Conservation (phyloP, 2,329 filamentous ascomycete species). For the Metarhizium humberi region DNA sequence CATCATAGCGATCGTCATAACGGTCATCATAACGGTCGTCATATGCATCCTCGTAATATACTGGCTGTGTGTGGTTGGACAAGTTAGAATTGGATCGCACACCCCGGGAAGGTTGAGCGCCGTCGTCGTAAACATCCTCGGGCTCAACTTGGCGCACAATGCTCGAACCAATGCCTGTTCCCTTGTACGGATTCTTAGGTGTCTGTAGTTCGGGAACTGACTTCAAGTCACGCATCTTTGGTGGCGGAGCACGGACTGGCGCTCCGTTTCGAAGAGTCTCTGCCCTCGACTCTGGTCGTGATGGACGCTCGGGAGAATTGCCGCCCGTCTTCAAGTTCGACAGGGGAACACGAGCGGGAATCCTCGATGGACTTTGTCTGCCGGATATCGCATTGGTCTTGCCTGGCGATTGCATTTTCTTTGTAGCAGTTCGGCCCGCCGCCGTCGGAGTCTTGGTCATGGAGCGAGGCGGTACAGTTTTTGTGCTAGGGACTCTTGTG, state of each 20-base stretch:
- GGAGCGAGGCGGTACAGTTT: conserved; percentile 26
- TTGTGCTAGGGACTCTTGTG: conserved; percentile 18
- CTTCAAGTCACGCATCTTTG: conserved; percentile 80
- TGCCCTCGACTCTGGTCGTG: conserved; percentile 32
- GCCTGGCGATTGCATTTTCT: conserved; percentile 16
- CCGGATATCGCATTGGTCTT: conserved; percentile 19
- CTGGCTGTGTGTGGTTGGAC: conserved; percentile 22
- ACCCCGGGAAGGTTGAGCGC: conserved; percentile 23
- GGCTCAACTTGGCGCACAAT: conserved; percentile 55
- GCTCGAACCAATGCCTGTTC: conserved; percentile 39
- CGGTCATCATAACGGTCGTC: conserved; percentile 20
- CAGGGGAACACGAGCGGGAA: conserved; percentile 61
- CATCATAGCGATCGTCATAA: conserved; percentile 15
- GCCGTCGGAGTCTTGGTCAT: conserved; percentile 48
- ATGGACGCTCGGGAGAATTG: conserved; percentile 71
- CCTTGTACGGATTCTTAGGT: conserved; percentile 38
- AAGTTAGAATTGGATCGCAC: conserved; percentile 31
- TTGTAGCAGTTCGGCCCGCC: conserved; percentile 16
- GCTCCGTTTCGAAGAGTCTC: conserved; percentile 44
- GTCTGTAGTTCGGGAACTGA: conserved; percentile 42
- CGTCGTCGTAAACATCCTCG: conserved; percentile 81
- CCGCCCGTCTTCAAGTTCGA: conserved; percentile 59
- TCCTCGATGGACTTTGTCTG: conserved; percentile 37
- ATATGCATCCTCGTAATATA: conserved; percentile 26
- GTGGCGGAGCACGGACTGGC: conserved; percentile 62